A percentile compares a stretch with the other conserved stretches of the same genome.
phyloP scores from a whole-genome alignment of 2,329 filamentous ascomycete genomes.

The Trichophyton benhamiae region DNA sequence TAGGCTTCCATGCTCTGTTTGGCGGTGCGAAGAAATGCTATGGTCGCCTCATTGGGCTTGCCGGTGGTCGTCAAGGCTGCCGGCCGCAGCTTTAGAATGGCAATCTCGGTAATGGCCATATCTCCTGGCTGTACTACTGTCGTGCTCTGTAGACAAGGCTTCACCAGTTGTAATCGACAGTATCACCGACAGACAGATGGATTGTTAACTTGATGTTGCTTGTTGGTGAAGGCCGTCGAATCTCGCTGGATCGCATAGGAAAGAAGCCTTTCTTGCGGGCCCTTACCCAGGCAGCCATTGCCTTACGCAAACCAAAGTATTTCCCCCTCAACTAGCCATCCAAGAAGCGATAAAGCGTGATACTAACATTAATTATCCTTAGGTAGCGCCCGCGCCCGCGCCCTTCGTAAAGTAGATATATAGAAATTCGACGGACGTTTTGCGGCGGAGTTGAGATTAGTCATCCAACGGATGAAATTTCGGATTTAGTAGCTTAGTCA shows the following conservation, averaged over 20 bases:
- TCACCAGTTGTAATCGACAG: neutral
- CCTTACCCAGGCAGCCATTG: neutral
- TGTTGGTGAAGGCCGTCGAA: neutral
- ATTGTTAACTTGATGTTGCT: neutral
- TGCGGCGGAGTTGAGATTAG: neutral
- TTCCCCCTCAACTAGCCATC: no score
- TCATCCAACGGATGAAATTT: neutral
- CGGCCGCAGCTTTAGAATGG: slow-evolving; percentile 29
- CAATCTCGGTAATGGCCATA: slow-evolving; percentile 37
- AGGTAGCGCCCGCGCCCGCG: no score
- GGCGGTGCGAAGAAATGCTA: slow-evolving; percentile 25
- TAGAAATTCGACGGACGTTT: neutral
- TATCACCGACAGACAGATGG: neutral
- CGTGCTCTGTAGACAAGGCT: neutral
- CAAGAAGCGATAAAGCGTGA: neutral
- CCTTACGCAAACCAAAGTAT: neutral
- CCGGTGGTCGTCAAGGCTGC: slow-evolving; percentile 7
- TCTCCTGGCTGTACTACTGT: neutral
- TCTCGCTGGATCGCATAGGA: neutral
- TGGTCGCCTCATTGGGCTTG: slow-evolving; percentile 14
- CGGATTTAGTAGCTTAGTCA: neutral
- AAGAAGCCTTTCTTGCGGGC: neutral
- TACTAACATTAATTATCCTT: neutral
- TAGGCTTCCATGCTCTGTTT: slow-evolving; percentile 27
- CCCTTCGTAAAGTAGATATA: neutral